Evolutionary conservation across 495 filamentous ascomycete species (phyloP), one percentile per base, ranked within the genome.

Genomic region (Trichoderma parareesei): DNA sequence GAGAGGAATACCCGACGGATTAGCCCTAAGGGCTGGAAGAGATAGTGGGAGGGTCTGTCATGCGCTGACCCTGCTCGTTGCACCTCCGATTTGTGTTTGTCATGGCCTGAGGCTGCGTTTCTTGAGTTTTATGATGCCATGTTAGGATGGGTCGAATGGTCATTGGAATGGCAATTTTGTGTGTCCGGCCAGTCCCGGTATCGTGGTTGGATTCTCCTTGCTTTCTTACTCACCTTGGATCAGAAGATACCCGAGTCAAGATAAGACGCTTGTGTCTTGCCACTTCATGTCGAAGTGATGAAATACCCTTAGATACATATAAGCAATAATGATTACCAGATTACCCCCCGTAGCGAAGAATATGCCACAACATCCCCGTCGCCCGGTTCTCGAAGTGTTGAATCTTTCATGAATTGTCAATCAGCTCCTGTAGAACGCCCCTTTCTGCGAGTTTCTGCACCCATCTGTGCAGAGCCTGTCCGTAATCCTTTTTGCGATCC

Each of bases 1-100:
- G 73, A 69, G 91, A 94, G 68, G 86, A 91, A 67, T 97, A 92
- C 74, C 93, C 93, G 1, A 88, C 95, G 71, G 90, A 93, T 75
- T 97, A 66, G 75, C 41, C 35, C n/a, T 20, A n/a, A 61, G 40
- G 2, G 40, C 40, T 41, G 40, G 40, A 6, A 41, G 11, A 3
- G 6, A 11, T 41, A 27, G 0, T 27, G 27, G 2, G 27, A 9
- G 55, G 55, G 35, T 4, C n/a, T 60, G 4, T 60, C 11, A 38
- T 20, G 55, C 27, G n/a, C 44, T 48, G 1, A 16, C n/a, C 16
- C 16, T 48, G 11, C 49, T 13, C 18, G 14, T 18, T 48, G 8
- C 44, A 10, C 46, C 5, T 49, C 9, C n/a, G 16, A n/a, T 49
- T 18, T 49, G 18, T 49, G 4, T 9, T 18, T 27, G 20, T 20